Percentiles rank a stretch among this genome's conserved stretches.
Evolutionary conservation across 306 rosid species (phyloP).

Genomic region (Cicer yamashitae): DNA sequence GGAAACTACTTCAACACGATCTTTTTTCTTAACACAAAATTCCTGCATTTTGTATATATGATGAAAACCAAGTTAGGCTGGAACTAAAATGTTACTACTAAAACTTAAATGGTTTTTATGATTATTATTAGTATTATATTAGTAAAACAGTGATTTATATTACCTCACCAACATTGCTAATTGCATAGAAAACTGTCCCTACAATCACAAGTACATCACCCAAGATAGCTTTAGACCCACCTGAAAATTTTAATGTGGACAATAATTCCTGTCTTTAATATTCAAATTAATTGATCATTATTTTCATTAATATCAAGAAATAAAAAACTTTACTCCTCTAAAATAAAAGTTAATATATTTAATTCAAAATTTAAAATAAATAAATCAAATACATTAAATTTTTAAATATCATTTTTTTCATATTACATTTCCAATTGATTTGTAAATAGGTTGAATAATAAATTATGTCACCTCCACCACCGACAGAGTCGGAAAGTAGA

Average conservation of each 20-base stretch:
- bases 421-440: too few relatives aligned
- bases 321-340: neutral
- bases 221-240: slow-evolving; percentile 61
- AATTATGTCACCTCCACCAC: slow-evolving; percentile 58
- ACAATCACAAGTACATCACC: slow-evolving; percentile 71
- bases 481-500: slow-evolving; percentile 71
- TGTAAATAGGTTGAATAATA: neutral
- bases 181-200: slow-evolving; percentile 66
- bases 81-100: too few relatives aligned
- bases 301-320: neutral
- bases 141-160: neutral
- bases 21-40: slow-evolving; percentile 67
- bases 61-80: slow-evolving; percentile 6
- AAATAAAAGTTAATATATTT: too few relatives aligned
- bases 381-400: too few relatives aligned
- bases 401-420: too few relatives aligned
- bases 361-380: too few relatives aligned
- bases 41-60: slow-evolving; percentile 56
- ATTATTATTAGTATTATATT: neutral
- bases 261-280: neutral
- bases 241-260: slow-evolving; percentile 44
- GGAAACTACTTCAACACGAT: slow-evolving; percentile 62
- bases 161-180: slow-evolving; percentile 82
- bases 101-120: neutral
- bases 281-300: neutral